Evolutionary conservation across 495 filamentous ascomycete species (phyloP).

Genomic region (Aspergillus cristatus): DNA sequence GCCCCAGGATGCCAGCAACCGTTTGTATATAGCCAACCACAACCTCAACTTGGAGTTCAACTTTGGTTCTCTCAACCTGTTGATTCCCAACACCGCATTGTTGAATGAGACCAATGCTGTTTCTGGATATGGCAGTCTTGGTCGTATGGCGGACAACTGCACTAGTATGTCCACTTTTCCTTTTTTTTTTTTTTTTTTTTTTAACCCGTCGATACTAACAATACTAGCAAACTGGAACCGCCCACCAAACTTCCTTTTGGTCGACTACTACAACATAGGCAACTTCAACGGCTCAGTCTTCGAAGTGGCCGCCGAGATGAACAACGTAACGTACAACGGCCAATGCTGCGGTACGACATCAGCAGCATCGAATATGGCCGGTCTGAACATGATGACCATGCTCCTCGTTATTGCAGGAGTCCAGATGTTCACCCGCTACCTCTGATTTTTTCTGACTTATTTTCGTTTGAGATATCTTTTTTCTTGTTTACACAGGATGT

Average conservation of each 20-base stretch:
- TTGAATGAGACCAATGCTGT: constrained; percentile 62
- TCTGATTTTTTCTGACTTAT: neutral
- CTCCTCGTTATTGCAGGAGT: constrained; percentile 18
- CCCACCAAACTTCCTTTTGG: constrained; percentile 77
- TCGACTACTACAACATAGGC: constrained; percentile 80
- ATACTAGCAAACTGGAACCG: constrained; percentile 50
- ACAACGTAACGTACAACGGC: constrained; percentile 73
- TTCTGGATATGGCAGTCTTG: constrained; percentile 59
- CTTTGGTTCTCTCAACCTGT: constrained; percentile 46
- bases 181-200: neutral
- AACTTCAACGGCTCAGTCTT: constrained; percentile 74
- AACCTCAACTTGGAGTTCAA: constrained; percentile 72
- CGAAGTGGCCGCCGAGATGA: constrained; percentile 74
- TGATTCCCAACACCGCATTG: constrained; percentile 66
- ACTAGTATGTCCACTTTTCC: constrained; percentile 40
- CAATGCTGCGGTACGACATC: constrained; percentile 57
- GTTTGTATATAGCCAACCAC: constrained; percentile 88
- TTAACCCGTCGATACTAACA: too few species aligned
- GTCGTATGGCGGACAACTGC: constrained; percentile 59
- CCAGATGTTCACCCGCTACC: constrained; percentile 11
- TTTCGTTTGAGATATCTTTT: constrained; percentile 5
- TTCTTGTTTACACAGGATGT: constrained; percentile 5
- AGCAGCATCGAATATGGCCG: constrained; percentile 17
- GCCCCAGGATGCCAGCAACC: constrained; percentile 38
- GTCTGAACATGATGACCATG: constrained; percentile 12